Evolutionary conservation across 106 monocot genomes (phyloP), one percentile per base, ranked within the genome.

Genomic region (Apostasia shenzhenica): DNA sequence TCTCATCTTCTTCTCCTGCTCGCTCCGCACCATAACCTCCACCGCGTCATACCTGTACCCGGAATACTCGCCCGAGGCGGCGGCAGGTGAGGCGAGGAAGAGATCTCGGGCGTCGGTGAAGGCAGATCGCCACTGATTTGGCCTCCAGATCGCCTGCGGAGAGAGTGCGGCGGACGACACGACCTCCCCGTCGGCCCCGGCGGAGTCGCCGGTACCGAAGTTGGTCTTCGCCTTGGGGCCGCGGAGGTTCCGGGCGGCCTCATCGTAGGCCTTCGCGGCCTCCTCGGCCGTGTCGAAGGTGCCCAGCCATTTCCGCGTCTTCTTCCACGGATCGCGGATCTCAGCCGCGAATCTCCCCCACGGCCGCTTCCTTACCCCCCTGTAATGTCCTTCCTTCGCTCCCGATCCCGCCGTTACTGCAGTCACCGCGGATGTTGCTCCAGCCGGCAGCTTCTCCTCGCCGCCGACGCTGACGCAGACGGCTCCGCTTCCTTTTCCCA

Each of bases 321-420:
- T 80, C 80, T 80, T 80, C 80, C 75, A 80, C 42, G 80, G 80
- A 55, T 80, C 80, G 12, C 80, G 40, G 48, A 80, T 80, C 75
- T 80, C 80, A 41, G 80, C 80, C 46, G 80, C 80, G 66, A 75
- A 80, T 48, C 80, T 59, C 13, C 80, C 80, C 80, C 80, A 80
- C 37, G 80, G 80, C 51, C 80, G 70, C 75, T 80, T 80, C 49
- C 80, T 45, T 1, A 78, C 72, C 14, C 85, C 75, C 0, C 85
- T 45, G 81, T 72, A 85, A 66, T 85, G 85, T 13, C 68, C 74
- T 50, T 79, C 79, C 68, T 71, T 79, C 49, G 52, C 58, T 46
- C 5, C 53, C 43, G 26, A 71, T 55, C 11, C 59, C 71, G 50
- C 6, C 62, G 8, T 14, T 39, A 44, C 37, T 63, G 39, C 56